Evolutionary conservation across 2,329 filamentous ascomycete species (phyloP), one percentile per base, ranked within the genome.

Genomic region (Boeremia exigua): DNA sequence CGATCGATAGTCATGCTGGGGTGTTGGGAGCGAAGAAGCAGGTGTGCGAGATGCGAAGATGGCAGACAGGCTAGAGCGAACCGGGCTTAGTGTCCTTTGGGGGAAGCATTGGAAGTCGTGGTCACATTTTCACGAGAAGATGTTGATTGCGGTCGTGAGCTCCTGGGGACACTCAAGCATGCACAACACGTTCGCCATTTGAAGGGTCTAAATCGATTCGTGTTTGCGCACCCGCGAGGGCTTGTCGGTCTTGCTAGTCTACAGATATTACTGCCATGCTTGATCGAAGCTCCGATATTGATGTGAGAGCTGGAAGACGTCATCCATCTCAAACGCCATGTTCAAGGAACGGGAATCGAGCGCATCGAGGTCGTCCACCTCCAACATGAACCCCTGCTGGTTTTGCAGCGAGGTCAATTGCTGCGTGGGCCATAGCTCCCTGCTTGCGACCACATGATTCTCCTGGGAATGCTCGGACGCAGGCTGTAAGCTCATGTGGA

Each of bases 381-480:
- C 69, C 2, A 74, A 42, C 48, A 71, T 68, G 4, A 74, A 58
- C 39, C 64, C 72, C 46, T 74, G 70, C 48, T 74, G 71, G 5
- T 62, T 67, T 32, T 74, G 72, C 5, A 75, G 55, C 3, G 71
- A 69, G 3, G 65, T 74, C 65, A 73, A 67, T 30, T 70, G 69
- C 28, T 67, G 65, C 27, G 70, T 72, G 4, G 64, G 65, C 69
- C 69, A 73, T 54, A 38, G 70, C 55, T 19, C 65, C 62, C 30
- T 71, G 66, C 6, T 45, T 37, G 12, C 19, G 3, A 38, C 28
- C 32, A 45, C 15, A 14, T 40, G 15, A 30, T 29, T 42, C 8
- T 47, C 36, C 3, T 25, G 29, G 3, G 47, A 8, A 37, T 43
- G 45, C 49, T 54, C 11, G 46, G 27, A 23, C 42, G 32, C 12